A percentile compares a stretch with the other conserved stretches of the same genome.
These are phyloP conservation scores for Ceratobasidium sp. DNA, from an alignment of 1,284 basidiomycete species.

Conservation along the genomic window DNA sequence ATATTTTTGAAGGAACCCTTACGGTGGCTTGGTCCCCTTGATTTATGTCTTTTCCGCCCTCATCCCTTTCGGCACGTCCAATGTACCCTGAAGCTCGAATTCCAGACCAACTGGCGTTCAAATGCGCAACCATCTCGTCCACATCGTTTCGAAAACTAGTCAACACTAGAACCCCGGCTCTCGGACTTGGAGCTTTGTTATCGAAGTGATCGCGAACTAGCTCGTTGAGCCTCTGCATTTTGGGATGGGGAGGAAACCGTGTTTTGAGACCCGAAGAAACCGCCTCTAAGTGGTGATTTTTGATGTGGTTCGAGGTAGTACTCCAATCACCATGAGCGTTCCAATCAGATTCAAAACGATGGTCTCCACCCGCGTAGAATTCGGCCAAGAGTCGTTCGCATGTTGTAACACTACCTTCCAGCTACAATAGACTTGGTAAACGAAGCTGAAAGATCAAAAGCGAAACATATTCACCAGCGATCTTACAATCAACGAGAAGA, in stretches of 20 bases:
- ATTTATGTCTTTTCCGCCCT: slow-evolving; percentile 86
- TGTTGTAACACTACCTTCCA: slow-evolving; percentile 85
- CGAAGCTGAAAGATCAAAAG: neutral
- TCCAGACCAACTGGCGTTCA: slow-evolving; percentile 79
- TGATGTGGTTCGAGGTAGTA: slow-evolving; percentile 73
- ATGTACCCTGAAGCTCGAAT: slow-evolving; percentile 88
- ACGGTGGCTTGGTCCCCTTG: slow-evolving; percentile 94
- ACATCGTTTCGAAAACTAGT: slow-evolving; percentile 90
- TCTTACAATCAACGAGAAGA: slow-evolving; percentile 81
- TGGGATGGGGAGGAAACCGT: slow-evolving; percentile 80
- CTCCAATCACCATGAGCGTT: slow-evolving; percentile 70
- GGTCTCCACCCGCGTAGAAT: slow-evolving; percentile 56
- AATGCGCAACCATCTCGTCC: slow-evolving; percentile 86
- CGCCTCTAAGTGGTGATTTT: slow-evolving; percentile 58
- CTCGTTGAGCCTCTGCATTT: slow-evolving; percentile 86
- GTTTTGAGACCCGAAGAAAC: slow-evolving; percentile 13
- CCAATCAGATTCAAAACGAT: slow-evolving; percentile 52
- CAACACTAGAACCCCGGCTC: slow-evolving; percentile 91
- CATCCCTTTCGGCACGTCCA: slow-evolving; percentile 89
- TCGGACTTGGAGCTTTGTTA: slow-evolving; percentile 60
- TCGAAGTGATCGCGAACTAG: slow-evolving; percentile 87
- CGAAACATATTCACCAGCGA: slow-evolving; percentile 71
- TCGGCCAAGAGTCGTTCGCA: slow-evolving; percentile 73
- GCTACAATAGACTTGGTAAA: slow-evolving; percentile 60
- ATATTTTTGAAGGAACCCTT: slow-evolving; percentile 48